Base-by-base conservation (phyloP, 495 filamentous ascomycete genomes). In the Hamigera avellanea region DNA sequence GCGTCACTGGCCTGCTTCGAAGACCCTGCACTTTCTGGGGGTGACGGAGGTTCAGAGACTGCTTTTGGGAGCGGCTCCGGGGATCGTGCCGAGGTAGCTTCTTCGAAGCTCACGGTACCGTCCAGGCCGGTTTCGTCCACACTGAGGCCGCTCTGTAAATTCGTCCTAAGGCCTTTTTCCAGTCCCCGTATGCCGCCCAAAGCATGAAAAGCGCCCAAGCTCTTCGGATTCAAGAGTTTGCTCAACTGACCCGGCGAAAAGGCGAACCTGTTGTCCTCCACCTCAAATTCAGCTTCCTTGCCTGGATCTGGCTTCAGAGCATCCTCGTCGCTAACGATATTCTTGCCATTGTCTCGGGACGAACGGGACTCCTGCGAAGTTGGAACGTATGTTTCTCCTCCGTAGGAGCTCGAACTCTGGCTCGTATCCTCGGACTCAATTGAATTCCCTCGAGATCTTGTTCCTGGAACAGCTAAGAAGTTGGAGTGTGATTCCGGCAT, bases 151-250 rank as follows among this genome's bases (percentile, higher is more conserved):
- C 72, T 59, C 10, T 57, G 62, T 17, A 74, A 45, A 54, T 89
- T 65, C 2, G 85, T 83, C 37, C 79, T 69, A 26, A 95, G 49
- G 0, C 86, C 86, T 43, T 76, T 81, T 47, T 86, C 80, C 15
- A 95, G 54, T 14, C 87, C 87, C 8, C 54, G 52, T 15, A 93
- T 47, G 16, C 87, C 87, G 31, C 87, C 87, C 19, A 94, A 49
- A 0, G 85, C 84, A 43, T 76, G 73, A 41, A 93, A 84, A 0
- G 83, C 86, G 30, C 69, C 65, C 33, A 86, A 63, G 42, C 68
- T 87, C 60, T 93, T 94, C 0, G 86, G 86, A 37, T 86, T 87
- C 26, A 81, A 57, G 7, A 93, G 51, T 52, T 88, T 93, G 35
- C 70, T 75, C 45, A 93, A 49, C 33, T 89, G 84, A 0, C 86